Evolutionary conservation across 73 alveolate species (phyloP).

Genomic region (Paramecium primaurelia): DNA sequence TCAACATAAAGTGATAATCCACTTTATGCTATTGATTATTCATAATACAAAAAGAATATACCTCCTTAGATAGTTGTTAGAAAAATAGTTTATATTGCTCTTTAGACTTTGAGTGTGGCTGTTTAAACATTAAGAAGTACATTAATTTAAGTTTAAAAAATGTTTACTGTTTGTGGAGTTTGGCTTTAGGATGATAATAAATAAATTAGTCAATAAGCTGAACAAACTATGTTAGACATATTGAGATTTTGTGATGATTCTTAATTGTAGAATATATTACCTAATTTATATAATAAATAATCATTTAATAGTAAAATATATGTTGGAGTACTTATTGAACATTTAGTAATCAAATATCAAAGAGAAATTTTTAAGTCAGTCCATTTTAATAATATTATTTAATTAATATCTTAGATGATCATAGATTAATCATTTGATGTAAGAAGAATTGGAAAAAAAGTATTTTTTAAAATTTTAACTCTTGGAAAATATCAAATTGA

Average conservation of each 20-base stretch:
- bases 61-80: constrained; percentile 9
- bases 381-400: not conserved
- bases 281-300: not conserved
- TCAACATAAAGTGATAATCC: constrained; percentile 13
- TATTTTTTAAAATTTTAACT: not conserved
- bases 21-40: constrained; percentile 11
- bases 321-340: constrained; percentile 22
- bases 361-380: not conserved
- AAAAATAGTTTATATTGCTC: not conserved
- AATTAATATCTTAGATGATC: not conserved
- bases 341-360: not conserved
- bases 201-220: not conserved
- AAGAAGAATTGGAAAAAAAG: not conserved
- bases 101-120: not conserved
- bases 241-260: constrained; percentile 11
- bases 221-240: not conserved
- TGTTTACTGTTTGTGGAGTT: not conserved
- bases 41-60: not conserved
- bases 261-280: not conserved
- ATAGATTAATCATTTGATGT: not conserved
- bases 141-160: not conserved
- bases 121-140: not conserved
- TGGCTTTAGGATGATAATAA: constrained; percentile 36
- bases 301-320: not conserved
- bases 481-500: not conserved